Conservation (phyloP, 225 moss, liverwort and hornwort genomes). For the Lunularia cruciata region DNA sequence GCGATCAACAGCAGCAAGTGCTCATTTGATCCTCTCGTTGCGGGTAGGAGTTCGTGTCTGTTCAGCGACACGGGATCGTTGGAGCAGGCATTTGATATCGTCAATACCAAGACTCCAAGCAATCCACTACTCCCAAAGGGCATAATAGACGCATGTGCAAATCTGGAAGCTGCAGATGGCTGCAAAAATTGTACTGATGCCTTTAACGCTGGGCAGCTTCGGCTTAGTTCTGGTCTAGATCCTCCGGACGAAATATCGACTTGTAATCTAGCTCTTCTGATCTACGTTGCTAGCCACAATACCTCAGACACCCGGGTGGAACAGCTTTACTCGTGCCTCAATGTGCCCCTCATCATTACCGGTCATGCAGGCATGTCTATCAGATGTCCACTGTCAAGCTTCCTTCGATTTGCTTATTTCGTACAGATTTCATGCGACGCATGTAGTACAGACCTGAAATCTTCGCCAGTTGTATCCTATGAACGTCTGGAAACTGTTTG, state of each 20-base stretch:
- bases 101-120: background rate
- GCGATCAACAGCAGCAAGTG: background rate
- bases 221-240: background rate
- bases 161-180: background rate
- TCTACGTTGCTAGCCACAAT: slow-evolving; percentile 22
- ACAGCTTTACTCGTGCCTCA: background rate
- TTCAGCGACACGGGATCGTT: background rate
- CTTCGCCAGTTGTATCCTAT: background rate
- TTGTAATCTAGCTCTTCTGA: slow-evolving; percentile 20
- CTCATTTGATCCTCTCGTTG: background rate
- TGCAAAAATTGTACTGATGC: background rate
- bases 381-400: background rate
- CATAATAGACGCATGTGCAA: background rate
- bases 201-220: background rate
- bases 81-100: background rate
- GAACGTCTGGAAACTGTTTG: background rate
- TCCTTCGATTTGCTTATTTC: too few species aligned
- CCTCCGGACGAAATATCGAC: background rate
- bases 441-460: background rate
- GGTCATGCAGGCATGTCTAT: background rate
- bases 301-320: background rate
- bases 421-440: background rate
- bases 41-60: background rate
- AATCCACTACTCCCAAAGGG: too few species aligned
- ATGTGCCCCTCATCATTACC: background rate